phyloP scores from a whole-genome alignment of 2,329 filamentous ascomycete species.

The Arthrobotrys sinensis region DNA sequence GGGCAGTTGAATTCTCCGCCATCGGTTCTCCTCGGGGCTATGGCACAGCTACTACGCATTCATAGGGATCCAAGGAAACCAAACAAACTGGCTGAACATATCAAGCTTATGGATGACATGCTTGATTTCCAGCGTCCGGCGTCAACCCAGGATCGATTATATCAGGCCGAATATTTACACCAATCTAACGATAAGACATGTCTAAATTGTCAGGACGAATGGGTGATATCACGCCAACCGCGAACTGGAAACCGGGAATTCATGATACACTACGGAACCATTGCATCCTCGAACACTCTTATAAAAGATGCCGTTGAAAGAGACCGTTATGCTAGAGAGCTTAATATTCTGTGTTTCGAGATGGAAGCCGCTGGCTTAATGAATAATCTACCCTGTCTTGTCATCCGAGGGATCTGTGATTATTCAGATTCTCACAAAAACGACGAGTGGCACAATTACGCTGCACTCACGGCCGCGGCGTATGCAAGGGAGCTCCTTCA shows the following conservation, averaged over 20 bases:
- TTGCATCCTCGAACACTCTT: slow-evolving; percentile 29
- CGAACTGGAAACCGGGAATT: neutral
- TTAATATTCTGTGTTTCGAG: slow-evolving; percentile 52
- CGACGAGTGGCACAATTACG: slow-evolving; percentile 12
- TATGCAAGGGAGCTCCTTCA: slow-evolving; percentile 19
- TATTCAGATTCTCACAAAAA: slow-evolving; percentile 31
- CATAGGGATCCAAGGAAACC: slow-evolving; percentile 19
- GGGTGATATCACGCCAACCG: neutral
- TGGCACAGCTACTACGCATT: neutral
- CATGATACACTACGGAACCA: slow-evolving; percentile 27
- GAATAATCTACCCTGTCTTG: neutral
- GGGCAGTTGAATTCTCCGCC: slow-evolving; percentile 9
- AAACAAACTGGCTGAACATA: slow-evolving; percentile 33
- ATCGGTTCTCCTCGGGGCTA: neutral
- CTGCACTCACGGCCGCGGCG: slow-evolving; percentile 15
- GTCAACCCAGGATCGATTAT: neutral
- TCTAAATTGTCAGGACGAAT: neutral
- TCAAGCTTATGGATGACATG: slow-evolving; percentile 41
- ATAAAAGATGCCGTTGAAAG: slow-evolving; percentile 20
- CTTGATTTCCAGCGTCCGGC: neutral
- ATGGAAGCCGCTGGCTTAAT: slow-evolving; percentile 24
- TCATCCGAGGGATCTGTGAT: slow-evolving; percentile 19
- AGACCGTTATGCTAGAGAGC: slow-evolving; percentile 24
- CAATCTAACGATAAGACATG: neutral
- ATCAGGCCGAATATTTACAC: neutral